phyloP scores from a whole-genome alignment of 345 rosid species.

The Eucalyptus decipiens region DNA sequence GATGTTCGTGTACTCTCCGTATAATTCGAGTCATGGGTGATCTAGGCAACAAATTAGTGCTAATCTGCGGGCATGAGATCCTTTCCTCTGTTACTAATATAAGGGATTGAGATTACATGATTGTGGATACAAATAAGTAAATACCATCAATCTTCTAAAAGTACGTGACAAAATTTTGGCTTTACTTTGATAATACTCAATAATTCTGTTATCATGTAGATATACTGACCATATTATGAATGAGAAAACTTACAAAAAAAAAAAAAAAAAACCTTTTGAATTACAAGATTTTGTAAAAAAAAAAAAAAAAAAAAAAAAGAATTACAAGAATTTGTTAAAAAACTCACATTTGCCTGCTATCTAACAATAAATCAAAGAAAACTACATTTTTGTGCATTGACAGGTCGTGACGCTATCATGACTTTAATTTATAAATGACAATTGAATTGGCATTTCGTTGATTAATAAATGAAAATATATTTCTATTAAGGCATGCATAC shows the following conservation, averaged over 20 bases:
- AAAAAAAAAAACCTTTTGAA: not conserved
- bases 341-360: not conserved
- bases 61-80: not conserved
- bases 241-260: not conserved
- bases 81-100: no score
- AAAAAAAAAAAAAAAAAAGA: not conserved
- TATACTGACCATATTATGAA: not conserved
- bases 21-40: not conserved
- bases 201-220: not conserved
- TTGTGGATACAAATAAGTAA: not conserved
- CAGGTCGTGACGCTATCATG: not conserved
- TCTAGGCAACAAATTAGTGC: not conserved
- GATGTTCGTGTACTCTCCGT: not conserved
- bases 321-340: not conserved
- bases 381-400: not conserved
- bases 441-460: not conserved
- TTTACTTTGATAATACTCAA: not conserved
- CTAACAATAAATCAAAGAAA: not conserved
- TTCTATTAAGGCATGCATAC: no score
- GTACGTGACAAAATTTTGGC: not conserved
- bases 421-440: not conserved
- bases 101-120: not conserved
- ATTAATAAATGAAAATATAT: no score
- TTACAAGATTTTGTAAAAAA: not conserved
- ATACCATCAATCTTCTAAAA: not conserved